Conservation (phyloP, 2,329 filamentous ascomycete species). For the Colletotrichum orchidophilum region DNA sequence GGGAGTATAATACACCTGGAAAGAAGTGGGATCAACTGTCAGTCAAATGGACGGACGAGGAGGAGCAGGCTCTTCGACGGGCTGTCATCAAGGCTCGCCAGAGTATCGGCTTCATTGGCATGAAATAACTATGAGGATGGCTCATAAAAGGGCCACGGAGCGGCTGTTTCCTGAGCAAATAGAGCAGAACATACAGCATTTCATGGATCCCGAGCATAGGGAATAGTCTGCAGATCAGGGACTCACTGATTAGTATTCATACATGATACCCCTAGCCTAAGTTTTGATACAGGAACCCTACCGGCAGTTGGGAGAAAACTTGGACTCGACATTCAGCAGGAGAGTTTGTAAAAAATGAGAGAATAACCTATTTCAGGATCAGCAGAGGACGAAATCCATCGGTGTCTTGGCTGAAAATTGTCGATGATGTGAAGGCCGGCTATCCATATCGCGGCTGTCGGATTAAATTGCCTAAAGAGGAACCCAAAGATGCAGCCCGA, state of each 20-base stretch:
- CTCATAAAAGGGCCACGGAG: not conserved
- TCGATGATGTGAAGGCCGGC: not conserved
- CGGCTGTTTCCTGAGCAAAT: not conserved
- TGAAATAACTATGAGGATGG: slow-evolving; percentile 59
- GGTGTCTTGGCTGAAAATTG: not conserved
- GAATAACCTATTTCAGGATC: not conserved
- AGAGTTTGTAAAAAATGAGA: no score
- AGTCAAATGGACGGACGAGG: slow-evolving; percentile 74
- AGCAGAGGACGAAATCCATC: not conserved
- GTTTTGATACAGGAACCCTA: not conserved
- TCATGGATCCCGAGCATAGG: not conserved
- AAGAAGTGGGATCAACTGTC: slow-evolving; percentile 73
- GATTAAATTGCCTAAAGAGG: not conserved
- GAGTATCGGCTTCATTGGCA: slow-evolving; percentile 71
- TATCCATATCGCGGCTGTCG: not conserved
- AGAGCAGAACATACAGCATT: not conserved
- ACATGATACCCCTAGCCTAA: slow-evolving; percentile 11
- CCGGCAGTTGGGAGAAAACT: not conserved
- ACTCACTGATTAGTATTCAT: not conserved
- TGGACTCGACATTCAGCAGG: not conserved
- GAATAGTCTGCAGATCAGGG: not conserved
- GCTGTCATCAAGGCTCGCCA: slow-evolving; percentile 67
- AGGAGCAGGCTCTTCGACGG: slow-evolving; percentile 69
- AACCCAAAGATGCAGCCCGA: not conserved
- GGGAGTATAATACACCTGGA: slow-evolving; percentile 70